A percentile compares a stretch with the other conserved stretches of the same genome.
phyloP scores from a whole-genome alignment of 352 stramenopile species.

The Blastocystis sp. region DNA sequence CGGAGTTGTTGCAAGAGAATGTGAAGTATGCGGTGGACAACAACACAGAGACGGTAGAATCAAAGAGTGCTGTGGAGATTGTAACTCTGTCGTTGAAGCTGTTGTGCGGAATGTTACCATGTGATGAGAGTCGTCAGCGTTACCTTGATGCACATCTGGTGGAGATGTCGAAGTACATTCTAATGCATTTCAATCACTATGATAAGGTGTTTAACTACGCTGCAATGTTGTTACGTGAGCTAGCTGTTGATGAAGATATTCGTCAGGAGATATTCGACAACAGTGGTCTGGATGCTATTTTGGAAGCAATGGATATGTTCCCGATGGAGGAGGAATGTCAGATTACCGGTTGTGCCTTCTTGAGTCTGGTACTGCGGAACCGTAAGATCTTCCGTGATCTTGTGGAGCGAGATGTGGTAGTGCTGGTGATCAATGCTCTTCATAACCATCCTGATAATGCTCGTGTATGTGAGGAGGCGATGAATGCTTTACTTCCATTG shows the following conservation, averaged over 20 bases:
- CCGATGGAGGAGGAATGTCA: slow-evolving; percentile 33
- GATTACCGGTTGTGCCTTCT: slow-evolving; percentile 55
- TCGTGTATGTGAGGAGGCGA: slow-evolving; percentile 47
- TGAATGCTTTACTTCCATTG: slow-evolving; percentile 33
- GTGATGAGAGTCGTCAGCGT: slow-evolving; percentile 25
- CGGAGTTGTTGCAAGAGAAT: slow-evolving; percentile 46
- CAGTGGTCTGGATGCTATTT: slow-evolving; percentile 52
- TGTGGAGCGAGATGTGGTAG: slow-evolving; percentile 55
- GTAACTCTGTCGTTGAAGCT: slow-evolving; percentile 52
- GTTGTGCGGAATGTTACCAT: slow-evolving; percentile 39
- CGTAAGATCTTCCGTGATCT: slow-evolving; percentile 51
- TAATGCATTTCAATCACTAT: slow-evolving; percentile 48
- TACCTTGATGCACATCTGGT: slow-evolving; percentile 42
- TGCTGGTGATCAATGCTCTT: slow-evolving; percentile 50
- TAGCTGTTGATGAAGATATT: slow-evolving; percentile 54
- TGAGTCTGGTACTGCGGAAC: slow-evolving; percentile 47
- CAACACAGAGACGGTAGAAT: slow-evolving; percentile 7
- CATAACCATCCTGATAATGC: slow-evolving; percentile 42
- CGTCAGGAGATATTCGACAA: slow-evolving; percentile 60
- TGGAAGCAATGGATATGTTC: slow-evolving; percentile 45
- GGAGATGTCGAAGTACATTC: slow-evolving; percentile 57
- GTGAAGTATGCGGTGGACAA: slow-evolving; percentile 37
- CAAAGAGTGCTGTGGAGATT: slow-evolving; percentile 10
- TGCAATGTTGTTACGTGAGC: slow-evolving; percentile 41
- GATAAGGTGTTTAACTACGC: slow-evolving; percentile 56